Conservation (phyloP, 768 basidiomycete species). For the Paxillus involutus region DNA sequence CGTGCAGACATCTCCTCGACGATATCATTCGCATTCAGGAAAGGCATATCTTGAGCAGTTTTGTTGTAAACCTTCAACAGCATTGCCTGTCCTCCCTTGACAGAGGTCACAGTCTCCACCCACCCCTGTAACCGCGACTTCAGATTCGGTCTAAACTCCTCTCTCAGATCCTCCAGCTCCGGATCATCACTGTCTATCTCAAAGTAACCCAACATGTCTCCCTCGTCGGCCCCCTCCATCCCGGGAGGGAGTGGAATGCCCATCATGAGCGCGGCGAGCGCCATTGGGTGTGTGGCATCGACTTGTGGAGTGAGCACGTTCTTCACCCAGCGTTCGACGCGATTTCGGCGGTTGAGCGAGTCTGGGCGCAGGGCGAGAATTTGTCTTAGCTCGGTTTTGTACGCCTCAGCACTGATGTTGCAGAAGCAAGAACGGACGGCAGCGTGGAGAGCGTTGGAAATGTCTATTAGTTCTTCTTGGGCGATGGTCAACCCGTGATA, state of each 20-base stretch:
- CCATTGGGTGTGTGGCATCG: constrained; percentile 47
- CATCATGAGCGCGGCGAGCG: constrained; percentile 67
- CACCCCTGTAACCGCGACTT: constrained; percentile 61
- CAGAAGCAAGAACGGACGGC: constrained; percentile 48
- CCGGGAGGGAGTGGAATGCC: constrained; percentile 44
- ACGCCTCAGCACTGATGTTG: constrained; percentile 41
- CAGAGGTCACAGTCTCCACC: constrained; percentile 37
- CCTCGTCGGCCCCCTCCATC: constrained; percentile 38
- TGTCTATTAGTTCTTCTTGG: constrained; percentile 53
- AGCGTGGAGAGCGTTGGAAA: constrained; percentile 40
- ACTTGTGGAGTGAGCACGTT: constrained; percentile 40
- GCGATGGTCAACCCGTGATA: constrained; percentile 41
- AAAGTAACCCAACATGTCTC: constrained; percentile 50
- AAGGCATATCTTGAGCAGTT: constrained; percentile 56
- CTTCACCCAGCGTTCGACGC: constrained; percentile 55
- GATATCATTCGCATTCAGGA: constrained; percentile 48
- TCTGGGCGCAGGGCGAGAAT: constrained; percentile 44
- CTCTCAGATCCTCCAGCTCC: constrained; percentile 58
- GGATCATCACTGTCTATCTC: constrained; percentile 53
- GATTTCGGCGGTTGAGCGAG: constrained; percentile 41
- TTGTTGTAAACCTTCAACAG: constrained; percentile 44
- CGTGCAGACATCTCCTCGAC: constrained; percentile 55
- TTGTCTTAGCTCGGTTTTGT: constrained; percentile 41
- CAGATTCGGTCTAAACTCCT: constrained; percentile 59
- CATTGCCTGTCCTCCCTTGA: constrained; percentile 40